Percentiles rank a stretch among this genome's conserved stretches.
Evolutionary conservation across 1,284 basidiomycete species (phyloP).

Genomic region (Cutaneotrichosporon cutaneum): DNA sequence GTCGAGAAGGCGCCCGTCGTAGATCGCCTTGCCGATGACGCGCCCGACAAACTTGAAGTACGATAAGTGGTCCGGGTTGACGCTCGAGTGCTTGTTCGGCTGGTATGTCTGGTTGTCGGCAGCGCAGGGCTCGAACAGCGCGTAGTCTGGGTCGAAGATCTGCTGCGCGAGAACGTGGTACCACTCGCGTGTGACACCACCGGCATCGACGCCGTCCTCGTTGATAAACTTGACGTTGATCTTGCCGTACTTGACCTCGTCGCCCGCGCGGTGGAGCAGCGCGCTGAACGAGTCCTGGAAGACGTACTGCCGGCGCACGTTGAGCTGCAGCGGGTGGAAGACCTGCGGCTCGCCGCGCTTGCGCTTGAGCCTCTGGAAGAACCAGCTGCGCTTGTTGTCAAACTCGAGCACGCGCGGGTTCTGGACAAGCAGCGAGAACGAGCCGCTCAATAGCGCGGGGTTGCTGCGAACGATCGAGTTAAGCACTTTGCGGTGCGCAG

Average conservation of each 20-base stretch:
- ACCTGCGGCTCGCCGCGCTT: conserved; percentile 66
- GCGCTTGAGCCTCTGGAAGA: conserved; percentile 91
- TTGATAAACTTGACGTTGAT: conserved; percentile 95
- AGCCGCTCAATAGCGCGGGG: conserved; percentile 95
- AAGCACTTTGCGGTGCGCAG: conserved; percentile 88
- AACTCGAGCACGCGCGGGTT: conserved; percentile 98
- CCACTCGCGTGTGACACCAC: conserved; percentile 97
- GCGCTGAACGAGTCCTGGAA: conserved; percentile 97
- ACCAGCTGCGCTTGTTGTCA: conserved; percentile 99
- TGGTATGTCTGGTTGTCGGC: conserved; percentile 93
- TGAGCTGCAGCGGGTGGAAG: conserved; percentile 80
- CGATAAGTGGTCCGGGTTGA: conserved; percentile 77
- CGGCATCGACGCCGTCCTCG: conserved; percentile 97
- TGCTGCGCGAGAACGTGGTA: conserved; percentile 96
- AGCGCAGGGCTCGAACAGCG: conserved; percentile 92
- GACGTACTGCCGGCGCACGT: conserved; percentile 86
- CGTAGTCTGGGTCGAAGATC: conserved; percentile 99
- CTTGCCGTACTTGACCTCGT: conserved; percentile 98
- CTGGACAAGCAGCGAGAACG: conserved; percentile 92
- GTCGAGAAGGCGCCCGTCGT: conserved; percentile 91
- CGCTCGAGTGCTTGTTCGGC: conserved; percentile 90
- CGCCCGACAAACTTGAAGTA: conserved; percentile 99
- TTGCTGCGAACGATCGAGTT: conserved; percentile 98
- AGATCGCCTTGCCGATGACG: conserved; percentile 87
- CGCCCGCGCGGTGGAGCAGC: conserved; percentile 83